These are phyloP conservation scores for Codiaeum variegatum DNA, from an alignment of 441 rosid genomes.

Conservation along the genomic window DNA sequence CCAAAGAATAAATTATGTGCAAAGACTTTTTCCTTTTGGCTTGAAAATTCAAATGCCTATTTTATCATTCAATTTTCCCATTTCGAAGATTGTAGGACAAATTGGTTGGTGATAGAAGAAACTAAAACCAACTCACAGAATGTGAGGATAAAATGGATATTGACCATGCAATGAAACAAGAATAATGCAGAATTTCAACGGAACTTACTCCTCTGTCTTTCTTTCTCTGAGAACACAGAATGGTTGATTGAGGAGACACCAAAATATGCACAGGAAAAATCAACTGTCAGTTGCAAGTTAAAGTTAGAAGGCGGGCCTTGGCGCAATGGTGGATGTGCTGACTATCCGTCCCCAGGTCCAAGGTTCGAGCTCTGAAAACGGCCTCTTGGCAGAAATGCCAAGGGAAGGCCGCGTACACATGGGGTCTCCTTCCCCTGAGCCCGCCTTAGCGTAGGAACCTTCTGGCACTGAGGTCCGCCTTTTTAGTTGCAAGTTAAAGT, in stretches of 20 bases:
- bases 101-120: neutral
- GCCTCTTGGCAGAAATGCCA: no score
- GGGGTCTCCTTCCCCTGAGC: no score
- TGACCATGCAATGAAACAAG: neutral
- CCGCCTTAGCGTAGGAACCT: no score
- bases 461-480: no score
- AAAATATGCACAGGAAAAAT: slow-evolving; percentile 24
- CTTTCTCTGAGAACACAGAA: slow-evolving; percentile 58
- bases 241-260: slow-evolving; percentile 21
- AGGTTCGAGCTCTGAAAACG: no score
- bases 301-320: no score
- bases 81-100: neutral
- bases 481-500: slow-evolving; percentile 27
- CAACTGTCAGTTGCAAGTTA: slow-evolving; percentile 30
- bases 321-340: no score
- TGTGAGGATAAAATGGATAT: neutral
- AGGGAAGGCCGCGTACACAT: no score
- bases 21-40: neutral
- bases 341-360: no score
- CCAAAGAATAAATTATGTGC: neutral
- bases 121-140: neutral
- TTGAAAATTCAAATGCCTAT: neutral
- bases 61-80: neutral
- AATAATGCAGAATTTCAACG: neutral
- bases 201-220: slow-evolving; percentile 82